Evolutionary conservation across 2,329 filamentous ascomycete genomes (phyloP).

Genomic region (Diaporthe helianthi): DNA sequence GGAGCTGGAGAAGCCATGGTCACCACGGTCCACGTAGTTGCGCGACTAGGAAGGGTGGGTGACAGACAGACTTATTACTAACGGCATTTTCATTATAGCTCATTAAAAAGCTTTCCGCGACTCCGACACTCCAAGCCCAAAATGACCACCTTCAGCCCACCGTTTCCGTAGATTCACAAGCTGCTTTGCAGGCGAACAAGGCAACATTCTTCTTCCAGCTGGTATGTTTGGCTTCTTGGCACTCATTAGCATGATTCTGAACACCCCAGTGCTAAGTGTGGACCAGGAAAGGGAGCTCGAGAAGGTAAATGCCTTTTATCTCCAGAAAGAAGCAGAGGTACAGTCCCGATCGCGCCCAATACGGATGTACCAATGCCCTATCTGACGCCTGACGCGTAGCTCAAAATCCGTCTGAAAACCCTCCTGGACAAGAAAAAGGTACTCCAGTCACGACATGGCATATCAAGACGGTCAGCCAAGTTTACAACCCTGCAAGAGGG

Average conservation of each 20-base stretch:
- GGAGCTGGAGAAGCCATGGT: not conserved
- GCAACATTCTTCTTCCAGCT: conserved; percentile 98
- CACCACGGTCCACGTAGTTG: not conserved
- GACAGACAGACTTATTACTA: conserved; percentile 37
- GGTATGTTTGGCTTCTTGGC: conserved; percentile 58
- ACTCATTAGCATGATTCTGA: conserved; percentile 10
- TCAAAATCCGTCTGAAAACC: conserved; percentile 91
- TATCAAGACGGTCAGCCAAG: conserved; percentile 87
- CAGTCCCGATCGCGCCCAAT: not conserved
- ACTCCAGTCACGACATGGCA: conserved; percentile 79
- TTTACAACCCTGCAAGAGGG: conserved; percentile 96
- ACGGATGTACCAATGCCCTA: not conserved
- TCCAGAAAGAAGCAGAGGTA: conserved; percentile 98
- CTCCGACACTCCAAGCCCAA: conserved; percentile 81
- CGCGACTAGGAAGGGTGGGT: not conserved
- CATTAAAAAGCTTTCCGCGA: conserved; percentile 97
- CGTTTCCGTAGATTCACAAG: conserved; percentile 75
- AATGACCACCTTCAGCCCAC: conserved; percentile 62
- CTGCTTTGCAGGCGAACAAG: conserved; percentile 92
- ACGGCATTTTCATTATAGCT: conserved; percentile 66
- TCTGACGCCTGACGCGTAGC: conserved; percentile 57
- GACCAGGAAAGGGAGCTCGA: conserved; percentile 92
- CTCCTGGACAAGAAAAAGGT: conserved; percentile 94
- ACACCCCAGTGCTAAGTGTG: conserved; percentile 48
- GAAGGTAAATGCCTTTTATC: conserved; percentile 97